Base-by-base conservation (phyloP, 345 rosid genomes). In the Heritiera littoralis region DNA sequence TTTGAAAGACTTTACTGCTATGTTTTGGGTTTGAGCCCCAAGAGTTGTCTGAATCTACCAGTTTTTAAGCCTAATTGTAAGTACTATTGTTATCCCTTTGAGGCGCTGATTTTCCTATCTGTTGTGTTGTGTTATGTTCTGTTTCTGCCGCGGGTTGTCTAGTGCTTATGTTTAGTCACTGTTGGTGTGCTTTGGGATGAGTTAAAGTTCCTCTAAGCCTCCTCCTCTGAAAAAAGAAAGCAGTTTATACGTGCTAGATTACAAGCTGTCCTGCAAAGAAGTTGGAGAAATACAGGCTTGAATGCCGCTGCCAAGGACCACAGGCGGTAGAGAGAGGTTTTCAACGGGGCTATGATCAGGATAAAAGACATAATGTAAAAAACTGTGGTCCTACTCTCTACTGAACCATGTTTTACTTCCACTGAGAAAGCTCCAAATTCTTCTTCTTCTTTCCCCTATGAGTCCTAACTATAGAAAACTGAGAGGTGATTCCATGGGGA, bases 151-250 rank as follows among this genome's bases (percentile, higher is more conserved):
- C 68, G 65, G 28, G 15, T 32, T 67, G 72, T 83, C 75, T 78
- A 20, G n/a, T 55, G 30, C 77, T 10, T 66, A 17, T 81, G 83
- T 67, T 48, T 70, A 55, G 84, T 84, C 80, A 55, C 82, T 56
- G 58, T 81, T 55, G 58, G 35, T 46, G 38, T 40, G 81, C 80
- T 77, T 82, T 77, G 85, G 83, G 81, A 63, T 49, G 80, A 64
- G 85, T 74, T 80, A 82, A 82, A 85, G 81, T 65, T 82, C 77
- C 78, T 74, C 67, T 74, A 52, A 72, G 79, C 58, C 79, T 69
- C 56, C 64, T 59, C 63, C 64, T 59, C 63, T 64, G 69, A 77
- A 72, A 66, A 72, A 70, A 35, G 38, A 73, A 79, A 28, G 74
- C 41, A 70, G 60, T 48, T 56, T 48, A 7, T 45, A 64, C 79